A percentile compares a stretch with the other conserved stretches of the same genome.
These are phyloP conservation scores for Pythium myriotylum DNA, from an alignment of 352 stramenopile genomes.

Conservation along the genomic window DNA sequence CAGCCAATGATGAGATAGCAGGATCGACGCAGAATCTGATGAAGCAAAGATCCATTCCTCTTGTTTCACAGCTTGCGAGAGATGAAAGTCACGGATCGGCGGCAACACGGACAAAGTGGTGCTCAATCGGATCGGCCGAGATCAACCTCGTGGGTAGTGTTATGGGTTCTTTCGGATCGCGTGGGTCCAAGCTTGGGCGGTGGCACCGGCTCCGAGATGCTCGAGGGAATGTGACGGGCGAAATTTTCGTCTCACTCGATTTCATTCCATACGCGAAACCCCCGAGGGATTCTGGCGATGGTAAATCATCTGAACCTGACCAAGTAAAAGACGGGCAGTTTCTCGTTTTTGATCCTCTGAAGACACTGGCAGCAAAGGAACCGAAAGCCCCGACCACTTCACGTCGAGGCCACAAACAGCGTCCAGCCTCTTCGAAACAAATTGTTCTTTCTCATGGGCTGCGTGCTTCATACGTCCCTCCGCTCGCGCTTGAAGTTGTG, in stretches of 20 bases:
- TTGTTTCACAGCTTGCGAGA: slow-evolving; percentile 31
- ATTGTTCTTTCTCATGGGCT: slow-evolving; percentile 78
- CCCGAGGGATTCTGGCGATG: slow-evolving; percentile 22
- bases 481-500: slow-evolving; percentile 83
- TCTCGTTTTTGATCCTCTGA: slow-evolving; percentile 86
- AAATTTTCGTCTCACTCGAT: slow-evolving; percentile 83
- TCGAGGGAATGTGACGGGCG: slow-evolving; percentile 76
- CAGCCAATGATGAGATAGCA: slow-evolving; percentile 32
- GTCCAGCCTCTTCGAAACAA: slow-evolving; percentile 42
- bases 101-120: slow-evolving; percentile 62
- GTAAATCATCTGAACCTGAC: slow-evolving; percentile 57
- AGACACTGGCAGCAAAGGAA: slow-evolving; percentile 67
- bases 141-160: slow-evolving; percentile 86
- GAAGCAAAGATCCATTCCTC: slow-evolving; percentile 7
- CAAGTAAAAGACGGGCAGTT: slow-evolving; percentile 85
- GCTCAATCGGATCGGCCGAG: slow-evolving; percentile 74
- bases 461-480: slow-evolving; percentile 81
- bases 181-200: slow-evolving; percentile 69
- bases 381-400: slow-evolving; percentile 26
- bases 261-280: slow-evolving; percentile 61
- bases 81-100: slow-evolving; percentile 55
- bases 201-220: slow-evolving; percentile 85
- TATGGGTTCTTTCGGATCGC: slow-evolving; percentile 70
- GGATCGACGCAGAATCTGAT: slow-evolving; percentile 4
- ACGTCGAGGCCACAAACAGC: slow-evolving; percentile 26